Base-by-base conservation (phyloP, 108 stramenopile genomes). In the Nitzschia inconspicua region DNA sequence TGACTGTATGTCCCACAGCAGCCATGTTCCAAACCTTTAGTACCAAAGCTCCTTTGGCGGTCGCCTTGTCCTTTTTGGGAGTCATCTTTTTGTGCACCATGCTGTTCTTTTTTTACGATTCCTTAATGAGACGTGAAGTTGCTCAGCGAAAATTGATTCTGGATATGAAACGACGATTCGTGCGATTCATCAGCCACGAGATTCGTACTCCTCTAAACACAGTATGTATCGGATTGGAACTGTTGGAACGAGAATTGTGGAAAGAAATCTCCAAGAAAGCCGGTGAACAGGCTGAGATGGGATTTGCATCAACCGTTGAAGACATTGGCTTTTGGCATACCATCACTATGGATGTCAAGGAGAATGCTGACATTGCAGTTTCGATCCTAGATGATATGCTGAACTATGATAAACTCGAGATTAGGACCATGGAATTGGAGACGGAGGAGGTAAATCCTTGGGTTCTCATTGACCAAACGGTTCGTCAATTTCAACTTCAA, bases 71-170 rank as follows among this genome's bases (percentile, higher is more conserved):
- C 35, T 49, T 66, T 18, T 26, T 81, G 11, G 49, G 46, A 26
- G 60, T 75, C 34, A 75, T 77, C 20, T 23, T 62, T n/a, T 63
- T 82, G 27, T 65, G 60, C 5, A 48, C 67, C 18, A 11, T 77
- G 5, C 43, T 77, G 32, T 82, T 82, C 53, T 63, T 65, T 27
- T 39, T 77, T 6, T 82, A 82, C 37, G 80, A 82, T 41, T 71
- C 28, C 40, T 75, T 74, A 49, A 65, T 82, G 8, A 63, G 70
- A 31, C 56, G 66, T 27, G 60, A 69, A 26, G 30, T 48, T 22
- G 35, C 23, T 31, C 31, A 35, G 20, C 31, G 34, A 50, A 30
- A 61, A n/a, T 39, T 31, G 4, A 16, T 69, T 6, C 35, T 54
- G n/a, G 47, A 69, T 13, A 47, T 47, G 8, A 69, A 69, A 44